phyloP scores from a whole-genome alignment of 176 grass and related monocot species.

The Canna indica region DNA sequence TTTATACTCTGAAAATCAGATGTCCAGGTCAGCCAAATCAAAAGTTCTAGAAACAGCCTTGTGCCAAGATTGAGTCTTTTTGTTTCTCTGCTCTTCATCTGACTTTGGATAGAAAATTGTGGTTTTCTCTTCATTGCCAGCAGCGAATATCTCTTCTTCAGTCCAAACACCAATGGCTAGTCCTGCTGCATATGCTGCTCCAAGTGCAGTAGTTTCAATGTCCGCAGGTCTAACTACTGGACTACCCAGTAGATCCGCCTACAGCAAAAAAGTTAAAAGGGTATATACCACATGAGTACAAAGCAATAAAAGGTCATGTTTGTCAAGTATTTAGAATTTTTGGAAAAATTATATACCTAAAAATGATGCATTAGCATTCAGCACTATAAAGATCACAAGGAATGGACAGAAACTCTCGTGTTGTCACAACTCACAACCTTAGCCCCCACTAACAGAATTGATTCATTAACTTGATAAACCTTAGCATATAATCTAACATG shows the following conservation, averaged over 20 bases:
- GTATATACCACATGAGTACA: no score
- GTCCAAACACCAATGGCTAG: constrained; percentile 63
- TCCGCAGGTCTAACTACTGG: constrained; percentile 72
- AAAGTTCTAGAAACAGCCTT: constrained; percentile 69
- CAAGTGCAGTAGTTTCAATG: constrained; percentile 73
- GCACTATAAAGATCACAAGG: no score
- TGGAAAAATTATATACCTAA: background rate
- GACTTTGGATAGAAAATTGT: constrained; percentile 36
- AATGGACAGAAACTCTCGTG: no score
- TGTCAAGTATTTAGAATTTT: background rate
- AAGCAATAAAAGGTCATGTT: background rate
- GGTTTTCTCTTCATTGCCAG: constrained; percentile 45
- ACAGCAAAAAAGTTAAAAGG: background rate
- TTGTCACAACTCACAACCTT: no score
- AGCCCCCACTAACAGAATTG: no score
- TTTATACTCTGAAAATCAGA: background rate
- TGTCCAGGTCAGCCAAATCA: constrained; percentile 50
- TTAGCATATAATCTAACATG: no score
- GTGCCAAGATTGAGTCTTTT: constrained; percentile 50
- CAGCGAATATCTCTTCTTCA: constrained; percentile 38
- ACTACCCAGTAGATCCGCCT: constrained; percentile 71
- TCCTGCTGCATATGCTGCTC: constrained; percentile 78
- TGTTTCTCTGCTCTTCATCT: constrained; percentile 37
- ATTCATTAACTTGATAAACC: no score
- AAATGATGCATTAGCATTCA: no score